Percentiles rank a stretch among this genome's conserved stretches.
These are phyloP conservation scores for Alternaria sp. DNA, from an alignment of 2,329 filamentous ascomycete genomes.

Conservation along the genomic window DNA sequence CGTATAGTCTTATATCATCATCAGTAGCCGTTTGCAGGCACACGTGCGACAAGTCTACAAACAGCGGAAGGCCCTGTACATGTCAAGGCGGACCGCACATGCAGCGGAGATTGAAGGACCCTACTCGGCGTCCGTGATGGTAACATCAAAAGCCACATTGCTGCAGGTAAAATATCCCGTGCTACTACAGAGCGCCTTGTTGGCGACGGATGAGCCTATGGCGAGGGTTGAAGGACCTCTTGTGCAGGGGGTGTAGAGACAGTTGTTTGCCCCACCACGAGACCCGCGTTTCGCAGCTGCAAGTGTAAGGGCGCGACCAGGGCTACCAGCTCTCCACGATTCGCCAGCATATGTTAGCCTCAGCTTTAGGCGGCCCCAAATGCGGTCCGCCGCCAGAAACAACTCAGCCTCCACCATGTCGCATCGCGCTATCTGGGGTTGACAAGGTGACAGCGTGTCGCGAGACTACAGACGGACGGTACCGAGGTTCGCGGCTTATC, in stretches of 20 bases:
- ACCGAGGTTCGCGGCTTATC: conserved; percentile 1
- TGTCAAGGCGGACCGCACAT: neutral
- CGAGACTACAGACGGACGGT: neutral
- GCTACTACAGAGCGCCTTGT: neutral
- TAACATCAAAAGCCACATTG: neutral
- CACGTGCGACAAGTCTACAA: neutral
- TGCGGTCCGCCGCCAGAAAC: conserved; percentile 13
- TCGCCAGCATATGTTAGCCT: conserved; percentile 1
- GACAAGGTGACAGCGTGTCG: conserved; percentile 10
- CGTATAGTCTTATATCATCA: neutral
- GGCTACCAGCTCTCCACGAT: conserved; percentile 4
- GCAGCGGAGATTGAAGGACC: conserved; percentile 3
- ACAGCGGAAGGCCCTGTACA: neutral
- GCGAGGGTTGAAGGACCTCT: neutral
- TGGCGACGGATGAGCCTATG: neutral
- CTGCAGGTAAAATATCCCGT: neutral
- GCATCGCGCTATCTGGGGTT: neutral
- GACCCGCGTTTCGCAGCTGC: conserved; percentile 8
- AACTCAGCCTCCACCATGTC: conserved; percentile 16
- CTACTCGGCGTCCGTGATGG: neutral
- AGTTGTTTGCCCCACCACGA: conserved; percentile 12
- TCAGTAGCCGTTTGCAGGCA: neutral
- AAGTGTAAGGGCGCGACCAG: neutral
- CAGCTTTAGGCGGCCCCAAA: conserved; percentile 9
- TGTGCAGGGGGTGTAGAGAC: conserved; percentile 5